Evolutionary conservation across 148 eudicot genomes (phyloP).

Genomic region (Beta vulgaris): DNA sequence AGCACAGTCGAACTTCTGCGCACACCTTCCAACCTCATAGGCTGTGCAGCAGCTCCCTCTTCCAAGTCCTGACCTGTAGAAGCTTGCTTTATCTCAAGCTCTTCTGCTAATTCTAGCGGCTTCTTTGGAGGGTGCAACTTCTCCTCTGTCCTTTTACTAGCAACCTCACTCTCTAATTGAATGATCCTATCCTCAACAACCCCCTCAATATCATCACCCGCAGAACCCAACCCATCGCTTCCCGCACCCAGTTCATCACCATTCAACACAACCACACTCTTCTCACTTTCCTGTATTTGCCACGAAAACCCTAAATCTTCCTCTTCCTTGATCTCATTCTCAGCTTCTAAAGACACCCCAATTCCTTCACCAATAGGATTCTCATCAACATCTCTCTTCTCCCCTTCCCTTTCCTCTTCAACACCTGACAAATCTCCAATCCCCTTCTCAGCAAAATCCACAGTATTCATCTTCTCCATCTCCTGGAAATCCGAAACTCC

Average conservation of each 20-base stretch:
- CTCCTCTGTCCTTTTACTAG: slow-evolving; percentile 36
- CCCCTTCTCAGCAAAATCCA: not conserved
- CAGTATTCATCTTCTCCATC: slow-evolving; percentile 5
- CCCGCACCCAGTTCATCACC: slow-evolving; percentile 24
- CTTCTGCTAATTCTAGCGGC: slow-evolving; percentile 78
- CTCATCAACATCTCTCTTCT: slow-evolving; percentile 1
- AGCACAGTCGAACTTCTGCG: slow-evolving; percentile 64
- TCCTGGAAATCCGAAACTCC: slow-evolving; percentile 4
- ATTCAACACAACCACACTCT: slow-evolving; percentile 19
- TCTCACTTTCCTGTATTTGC: slow-evolving; percentile 26
- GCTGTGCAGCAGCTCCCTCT: slow-evolving; percentile 88
- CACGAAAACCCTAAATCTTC: slow-evolving; percentile 22
- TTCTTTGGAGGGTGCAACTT: slow-evolving; percentile 35
- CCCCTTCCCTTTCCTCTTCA: not conserved
- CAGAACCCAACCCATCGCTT: slow-evolving; percentile 27
- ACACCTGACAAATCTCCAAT: not conserved
- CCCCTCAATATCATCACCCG: slow-evolving; percentile 33
- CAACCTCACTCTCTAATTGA: slow-evolving; percentile 39
- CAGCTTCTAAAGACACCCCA: slow-evolving; percentile 4
- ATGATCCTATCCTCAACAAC: slow-evolving; percentile 37
- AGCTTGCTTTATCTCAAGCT: slow-evolving; percentile 77
- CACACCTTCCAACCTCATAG: slow-evolving; percentile 94
- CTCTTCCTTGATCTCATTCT: slow-evolving; percentile 17
- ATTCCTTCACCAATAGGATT: slow-evolving; percentile 19
- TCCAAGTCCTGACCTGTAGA: slow-evolving; percentile 71